Conservation (phyloP, 2,329 filamentous ascomycete species). For the Nigrospora sphaerica region DNA sequence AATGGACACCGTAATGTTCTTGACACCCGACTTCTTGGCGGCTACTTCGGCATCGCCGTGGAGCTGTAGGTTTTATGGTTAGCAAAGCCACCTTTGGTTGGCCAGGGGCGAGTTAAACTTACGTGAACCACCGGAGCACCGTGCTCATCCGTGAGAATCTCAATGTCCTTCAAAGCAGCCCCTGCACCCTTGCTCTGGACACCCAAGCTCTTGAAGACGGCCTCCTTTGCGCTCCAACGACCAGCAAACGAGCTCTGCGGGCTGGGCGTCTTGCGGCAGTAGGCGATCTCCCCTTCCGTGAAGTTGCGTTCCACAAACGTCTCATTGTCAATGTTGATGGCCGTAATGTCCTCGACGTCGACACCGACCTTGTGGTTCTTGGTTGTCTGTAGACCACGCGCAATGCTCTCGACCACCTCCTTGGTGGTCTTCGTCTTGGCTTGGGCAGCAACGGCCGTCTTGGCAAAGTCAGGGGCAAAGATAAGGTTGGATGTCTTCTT, state of each 20-base stretch:
- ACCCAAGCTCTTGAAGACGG: conserved; percentile 94
- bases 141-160: conserved; percentile 73
- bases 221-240: conserved; percentile 96
- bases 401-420: conserved; percentile 71
- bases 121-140: conserved; percentile 82
- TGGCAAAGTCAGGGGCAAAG: conserved; percentile 65
- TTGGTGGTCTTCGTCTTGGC: conserved; percentile 56
- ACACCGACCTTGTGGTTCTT: conserved; percentile 77
- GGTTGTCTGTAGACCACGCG: conserved; percentile 45
- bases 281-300: conserved; percentile 73
- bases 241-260: conserved; percentile 90
- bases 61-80: conserved; percentile 50
- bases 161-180: conserved; percentile 87
- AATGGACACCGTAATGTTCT: conserved; percentile 86
- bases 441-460: conserved; percentile 46
- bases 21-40: conserved; percentile 81
- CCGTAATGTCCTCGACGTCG: conserved; percentile 82
- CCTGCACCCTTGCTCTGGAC: conserved; percentile 83
- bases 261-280: conserved; percentile 73
- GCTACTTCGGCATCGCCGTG: conserved; percentile 77
- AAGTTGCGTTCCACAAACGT: conserved; percentile 96
- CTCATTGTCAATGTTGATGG: conserved; percentile 88
- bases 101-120: conserved; percentile 34
- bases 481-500: conserved; percentile 78
- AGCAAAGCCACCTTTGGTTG: conserved; percentile 17